Evolutionary conservation across 192 early-diverging fungal species (phyloP), one percentile per base, ranked within the genome.

Genomic region (Coemansia sp.): DNA sequence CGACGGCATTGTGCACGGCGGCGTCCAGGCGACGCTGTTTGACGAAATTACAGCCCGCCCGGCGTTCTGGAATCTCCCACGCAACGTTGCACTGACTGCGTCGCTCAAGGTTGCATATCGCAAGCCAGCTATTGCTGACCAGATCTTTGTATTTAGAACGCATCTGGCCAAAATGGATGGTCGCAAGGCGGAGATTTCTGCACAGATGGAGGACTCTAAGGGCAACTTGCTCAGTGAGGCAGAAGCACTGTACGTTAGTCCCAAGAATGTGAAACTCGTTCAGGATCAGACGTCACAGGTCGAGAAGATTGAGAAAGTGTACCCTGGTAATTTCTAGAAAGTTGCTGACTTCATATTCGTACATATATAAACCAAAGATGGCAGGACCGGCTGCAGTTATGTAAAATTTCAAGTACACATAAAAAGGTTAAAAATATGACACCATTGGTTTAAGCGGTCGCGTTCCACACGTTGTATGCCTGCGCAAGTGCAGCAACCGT

Each of bases 401-500:
- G 39, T 49, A 49, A 49, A 45, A 41, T 41, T 41, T 14, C 39
- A 12, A 41, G 39, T 41, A 41, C 39, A 41, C 39, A 41, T 41
- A 41, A 10, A 41, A 41, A 12, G 9, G 8, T 41, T 41, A 41
- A 41, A 41, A 41, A 41, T 41, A 41, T 41, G 39, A 14, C 39
- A 12, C 9, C 14, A 14, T 41, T 6, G 4, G 39, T 12, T 6
- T 82, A 85, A 49, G 82, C 87, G 31, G 87, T 82, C 19, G 86
- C 84, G 64, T 90, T 87, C 95, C 95, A 97, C 4, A 91, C 88
- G 23, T 85, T 84, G 69, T 88, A 88, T 38, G 93, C 82, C 74
- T 96, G 94, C 7, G 87, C 87, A 29, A 92, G 50, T 7, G 95
- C 90, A 19, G 96, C 96, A 66, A 96, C 81, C n/a, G 92, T 93